Conservation (phyloP, 1,284 basidiomycete genomes). For the Papiliotrema laurentii region DNA sequence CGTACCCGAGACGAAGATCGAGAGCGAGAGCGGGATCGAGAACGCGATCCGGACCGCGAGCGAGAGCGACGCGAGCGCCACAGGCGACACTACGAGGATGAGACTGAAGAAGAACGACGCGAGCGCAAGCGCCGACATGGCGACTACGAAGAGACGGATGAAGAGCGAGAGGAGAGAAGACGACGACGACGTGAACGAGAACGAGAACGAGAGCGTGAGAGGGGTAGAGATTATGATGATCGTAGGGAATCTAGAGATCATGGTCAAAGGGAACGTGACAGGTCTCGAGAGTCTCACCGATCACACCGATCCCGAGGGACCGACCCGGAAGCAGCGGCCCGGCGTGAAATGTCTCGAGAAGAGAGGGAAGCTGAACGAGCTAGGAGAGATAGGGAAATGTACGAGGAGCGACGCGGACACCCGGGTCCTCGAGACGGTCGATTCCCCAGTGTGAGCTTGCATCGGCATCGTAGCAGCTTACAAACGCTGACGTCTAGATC, state of each 20-base stretch:
- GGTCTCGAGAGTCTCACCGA: slow-evolving; percentile 32
- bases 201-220: slow-evolving; percentile 22
- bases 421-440: slow-evolving; percentile 20
- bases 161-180: slow-evolving; percentile 4
- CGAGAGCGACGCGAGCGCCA: slow-evolving; percentile 18
- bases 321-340: slow-evolving; percentile 6
- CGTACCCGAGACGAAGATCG: slow-evolving; percentile 22
- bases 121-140: slow-evolving; percentile 8
- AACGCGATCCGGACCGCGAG: slow-evolving; percentile 21
- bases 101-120: slow-evolving; percentile 32
- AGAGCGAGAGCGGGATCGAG: slow-evolving; percentile 40
- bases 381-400: slow-evolving; percentile 41
- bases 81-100: slow-evolving; percentile 22
- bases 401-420: slow-evolving; percentile 34
- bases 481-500: slow-evolving; percentile 11
- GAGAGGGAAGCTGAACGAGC: slow-evolving; percentile 40
- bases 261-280: slow-evolving; percentile 14
- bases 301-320: slow-evolving; percentile 14
- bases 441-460: slow-evolving; percentile 13
- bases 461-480: neutral
- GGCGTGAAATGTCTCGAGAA: slow-evolving; percentile 35
- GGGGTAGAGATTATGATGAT: slow-evolving; percentile 20
- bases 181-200: slow-evolving; percentile 10
- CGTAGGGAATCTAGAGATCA: slow-evolving; percentile 6
- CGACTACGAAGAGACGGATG: slow-evolving; percentile 3